Conservation (phyloP, 257 asterid genomes). For the Lithospermum erythrorhizon region DNA sequence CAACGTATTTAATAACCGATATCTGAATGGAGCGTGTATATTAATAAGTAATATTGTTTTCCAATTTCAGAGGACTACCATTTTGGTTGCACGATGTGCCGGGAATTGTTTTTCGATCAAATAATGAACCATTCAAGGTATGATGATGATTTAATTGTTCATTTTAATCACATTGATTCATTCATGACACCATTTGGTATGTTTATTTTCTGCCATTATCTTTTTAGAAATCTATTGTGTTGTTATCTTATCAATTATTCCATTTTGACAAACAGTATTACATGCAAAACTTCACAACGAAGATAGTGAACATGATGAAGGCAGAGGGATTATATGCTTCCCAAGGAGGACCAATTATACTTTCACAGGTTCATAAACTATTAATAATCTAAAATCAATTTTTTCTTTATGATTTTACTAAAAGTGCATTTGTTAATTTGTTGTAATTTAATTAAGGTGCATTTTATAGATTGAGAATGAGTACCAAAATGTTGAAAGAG, state of each 20-base stretch:
- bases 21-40: too few relatives aligned
- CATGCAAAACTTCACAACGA: constrained; percentile 65
- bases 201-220: too few relatives aligned
- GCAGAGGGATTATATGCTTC: constrained; percentile 67
- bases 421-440: not conserved
- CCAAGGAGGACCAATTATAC: constrained; percentile 86
- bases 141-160: not conserved
- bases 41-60: not conserved
- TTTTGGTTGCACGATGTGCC: constrained; percentile 89
- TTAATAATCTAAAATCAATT: not conserved
- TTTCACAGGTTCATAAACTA: constrained; percentile 48
- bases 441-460: not conserved
- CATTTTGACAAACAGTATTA: constrained; percentile 23
- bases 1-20: too few relatives aligned
- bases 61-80: constrained; percentile 55
- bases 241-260: not conserved
- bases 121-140: constrained; percentile 79
- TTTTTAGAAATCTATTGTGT: not conserved
- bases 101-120: constrained; percentile 46
- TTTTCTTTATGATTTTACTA: not conserved
- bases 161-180: not conserved
- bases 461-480: constrained; percentile 72
- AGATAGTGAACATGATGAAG: constrained; percentile 65
- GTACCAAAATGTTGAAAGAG: constrained; percentile 59
- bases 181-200: not conserved